Base-by-base conservation (phyloP, 78 protist genomes). In the Dictyostelium purpureum region DNA sequence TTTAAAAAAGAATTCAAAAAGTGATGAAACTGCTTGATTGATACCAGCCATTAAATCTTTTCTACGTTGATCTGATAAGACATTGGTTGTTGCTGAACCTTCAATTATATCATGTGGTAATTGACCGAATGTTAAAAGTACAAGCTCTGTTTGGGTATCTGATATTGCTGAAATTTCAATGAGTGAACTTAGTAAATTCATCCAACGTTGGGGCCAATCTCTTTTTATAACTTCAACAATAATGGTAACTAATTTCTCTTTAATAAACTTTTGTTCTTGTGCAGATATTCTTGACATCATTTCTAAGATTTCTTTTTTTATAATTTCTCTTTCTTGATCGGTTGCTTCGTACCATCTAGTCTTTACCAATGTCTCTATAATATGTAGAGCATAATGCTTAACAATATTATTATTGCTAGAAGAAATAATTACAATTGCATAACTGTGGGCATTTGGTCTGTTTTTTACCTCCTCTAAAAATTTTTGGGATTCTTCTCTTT, bases 161-260 rank as follows among this genome's bases (percentile, higher is more conserved):
- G 74, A 47, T 10, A 56, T 54, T 6, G n/a, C 19, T 26, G 94
- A 65, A 37, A 91, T 91, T 0, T 54, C 69, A 4, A 56, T 49
- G 12, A 91, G 37, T 37, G 80, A 76, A 0, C 35, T 74, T 43
- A 91, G 59, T 35, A 91, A 52, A 43, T 79, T 77, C 38, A 88
- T 73, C 95, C 95, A 91, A 33, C 85, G 6, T 70, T 91, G 95
- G 21, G 95, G 95, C 95, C 95, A 91, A 42, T 77, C 88, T 24
- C 95, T 28, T 43, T 91, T 91, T 10, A 79, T 66, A 18, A 91
- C 63, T 16, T 91, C 95, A 0, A 91, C 95, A 10, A 81, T n/a
- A 35, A 91, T 82, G 7, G 87, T 77, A 1, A 79, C 95, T 38
- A 79, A 24, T 47, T 91, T 91, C 61, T 91, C 95, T 56, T 74